phyloP scores from a whole-genome alignment of 345 rosid genomes.

The Eucalyptus albens region DNA sequence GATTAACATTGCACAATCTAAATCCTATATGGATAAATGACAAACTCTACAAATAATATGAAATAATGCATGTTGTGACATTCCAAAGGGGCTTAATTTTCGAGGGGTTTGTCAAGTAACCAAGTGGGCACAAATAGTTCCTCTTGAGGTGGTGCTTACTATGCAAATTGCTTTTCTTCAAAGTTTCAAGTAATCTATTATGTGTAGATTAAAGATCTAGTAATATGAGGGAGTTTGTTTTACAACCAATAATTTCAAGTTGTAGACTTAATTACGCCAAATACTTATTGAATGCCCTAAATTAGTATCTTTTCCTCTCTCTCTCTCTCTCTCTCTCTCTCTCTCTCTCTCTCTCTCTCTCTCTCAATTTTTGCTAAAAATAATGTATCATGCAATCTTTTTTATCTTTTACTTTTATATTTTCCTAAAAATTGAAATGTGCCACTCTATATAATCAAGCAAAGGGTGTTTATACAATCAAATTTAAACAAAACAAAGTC shows the following conservation, averaged over 20 bases:
- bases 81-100: background rate
- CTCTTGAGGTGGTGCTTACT: background rate
- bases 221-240: no score
- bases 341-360: background rate
- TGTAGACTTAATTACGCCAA: background rate
- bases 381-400: background rate
- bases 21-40: background rate
- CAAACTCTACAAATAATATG: no score
- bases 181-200: background rate
- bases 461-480: background rate
- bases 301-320: no score
- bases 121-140: background rate
- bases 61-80: no score
- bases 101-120: background rate
- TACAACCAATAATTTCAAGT: no score
- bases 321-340: no score
- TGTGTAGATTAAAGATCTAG: background rate
- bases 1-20: background rate
- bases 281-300: background rate
- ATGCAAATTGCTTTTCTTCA: no score
- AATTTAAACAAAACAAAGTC: background rate
- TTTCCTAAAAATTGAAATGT: background rate
- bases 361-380: no score
- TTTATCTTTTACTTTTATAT: background rate
- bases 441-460: background rate